phyloP scores from a whole-genome alignment of 2,329 filamentous ascomycete species.

The Clonostachys sp. region DNA sequence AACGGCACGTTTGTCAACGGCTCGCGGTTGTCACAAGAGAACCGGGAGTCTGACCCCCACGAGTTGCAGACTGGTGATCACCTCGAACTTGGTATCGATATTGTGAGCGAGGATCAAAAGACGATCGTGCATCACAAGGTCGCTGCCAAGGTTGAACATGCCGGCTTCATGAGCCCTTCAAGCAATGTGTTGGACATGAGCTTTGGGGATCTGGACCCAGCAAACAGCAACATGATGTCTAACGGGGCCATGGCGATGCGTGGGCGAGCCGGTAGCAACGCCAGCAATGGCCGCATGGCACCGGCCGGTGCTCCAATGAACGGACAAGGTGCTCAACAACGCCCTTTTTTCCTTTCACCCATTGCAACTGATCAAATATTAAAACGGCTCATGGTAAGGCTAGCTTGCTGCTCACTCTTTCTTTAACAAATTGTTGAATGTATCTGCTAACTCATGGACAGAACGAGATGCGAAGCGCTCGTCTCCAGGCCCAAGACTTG shows the following conservation, averaged over 20 bases:
- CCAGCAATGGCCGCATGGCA: slow-evolving; percentile 57
- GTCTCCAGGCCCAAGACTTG: slow-evolving; percentile 82
- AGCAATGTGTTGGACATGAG: slow-evolving; percentile 83
- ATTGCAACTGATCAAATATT: slow-evolving; percentile 94
- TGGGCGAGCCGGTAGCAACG: slow-evolving; percentile 64
- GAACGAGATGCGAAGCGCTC: slow-evolving; percentile 87
- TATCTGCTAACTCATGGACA: slow-evolving; percentile 25
- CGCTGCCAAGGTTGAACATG: slow-evolving; percentile 92
- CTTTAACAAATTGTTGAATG: slow-evolving; percentile 13
- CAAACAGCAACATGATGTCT: slow-evolving; percentile 68
- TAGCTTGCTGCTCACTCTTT: neutral
- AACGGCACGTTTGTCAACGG: slow-evolving; percentile 99
- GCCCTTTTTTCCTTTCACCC: slow-evolving; percentile 82
- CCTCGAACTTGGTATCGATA: slow-evolving; percentile 93
- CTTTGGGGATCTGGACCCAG: slow-evolving; percentile 85
- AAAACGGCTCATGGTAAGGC: slow-evolving; percentile 46
- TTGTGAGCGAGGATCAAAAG: slow-evolving; percentile 97
- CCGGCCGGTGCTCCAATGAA: slow-evolving; percentile 38
- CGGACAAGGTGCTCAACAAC: slow-evolving; percentile 58
- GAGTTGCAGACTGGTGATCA: slow-evolving; percentile 89
- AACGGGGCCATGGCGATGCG: slow-evolving; percentile 66
- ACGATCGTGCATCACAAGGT: slow-evolving; percentile 99
- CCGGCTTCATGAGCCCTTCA: slow-evolving; percentile 72
- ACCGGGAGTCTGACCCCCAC: slow-evolving; percentile 92
- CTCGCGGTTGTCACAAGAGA: slow-evolving; percentile 83